Conservation (phyloP, 2,329 filamentous ascomycete genomes). For the Cadophora sp. region DNA sequence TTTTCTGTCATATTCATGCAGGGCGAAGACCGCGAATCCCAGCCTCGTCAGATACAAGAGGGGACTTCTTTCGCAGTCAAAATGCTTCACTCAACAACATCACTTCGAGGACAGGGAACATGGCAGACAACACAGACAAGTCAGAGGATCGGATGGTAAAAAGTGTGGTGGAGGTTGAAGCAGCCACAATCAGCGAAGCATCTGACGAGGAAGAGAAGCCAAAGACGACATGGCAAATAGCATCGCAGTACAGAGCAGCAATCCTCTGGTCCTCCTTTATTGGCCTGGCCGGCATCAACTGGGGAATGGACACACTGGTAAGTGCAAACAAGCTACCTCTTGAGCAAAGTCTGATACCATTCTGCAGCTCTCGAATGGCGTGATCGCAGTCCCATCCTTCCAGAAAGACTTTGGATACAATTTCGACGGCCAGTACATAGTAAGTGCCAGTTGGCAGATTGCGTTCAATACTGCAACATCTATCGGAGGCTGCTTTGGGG, state of each 20-base stretch:
- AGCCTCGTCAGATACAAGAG: not conserved
- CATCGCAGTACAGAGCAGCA: slow-evolving; percentile 27
- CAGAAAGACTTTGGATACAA: slow-evolving; percentile 49
- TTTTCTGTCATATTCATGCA: slow-evolving; percentile 1
- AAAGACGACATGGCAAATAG: slow-evolving; percentile 30
- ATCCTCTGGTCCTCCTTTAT: slow-evolving; percentile 34
- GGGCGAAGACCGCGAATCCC: not conserved
- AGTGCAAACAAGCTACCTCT: not conserved
- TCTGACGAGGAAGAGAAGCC: not conserved
- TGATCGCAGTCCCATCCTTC: slow-evolving; percentile 51
- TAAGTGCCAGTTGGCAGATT: slow-evolving; percentile 58
- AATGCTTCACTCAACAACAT: slow-evolving; percentile 4
- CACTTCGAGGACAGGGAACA: not conserved
- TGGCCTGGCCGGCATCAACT: slow-evolving; percentile 31
- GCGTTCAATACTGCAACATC: slow-evolving; percentile 54
- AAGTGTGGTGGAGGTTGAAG: slow-evolving; percentile 19
- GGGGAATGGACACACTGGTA: slow-evolving; percentile 35
- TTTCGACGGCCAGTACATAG: slow-evolving; percentile 46
- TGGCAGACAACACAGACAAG: slow-evolving; percentile 8
- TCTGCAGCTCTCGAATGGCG: slow-evolving; percentile 49
- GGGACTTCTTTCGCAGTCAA: not conserved
- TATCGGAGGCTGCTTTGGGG: slow-evolving; percentile 56
- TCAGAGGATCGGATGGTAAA: slow-evolving; percentile 8
- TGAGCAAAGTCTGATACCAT: not conserved
- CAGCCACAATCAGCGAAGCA: slow-evolving; percentile 6